Evolutionary conservation across 768 basidiomycete genomes (phyloP), one percentile per base, ranked within the genome.

Genomic region (Calocera cornea): DNA sequence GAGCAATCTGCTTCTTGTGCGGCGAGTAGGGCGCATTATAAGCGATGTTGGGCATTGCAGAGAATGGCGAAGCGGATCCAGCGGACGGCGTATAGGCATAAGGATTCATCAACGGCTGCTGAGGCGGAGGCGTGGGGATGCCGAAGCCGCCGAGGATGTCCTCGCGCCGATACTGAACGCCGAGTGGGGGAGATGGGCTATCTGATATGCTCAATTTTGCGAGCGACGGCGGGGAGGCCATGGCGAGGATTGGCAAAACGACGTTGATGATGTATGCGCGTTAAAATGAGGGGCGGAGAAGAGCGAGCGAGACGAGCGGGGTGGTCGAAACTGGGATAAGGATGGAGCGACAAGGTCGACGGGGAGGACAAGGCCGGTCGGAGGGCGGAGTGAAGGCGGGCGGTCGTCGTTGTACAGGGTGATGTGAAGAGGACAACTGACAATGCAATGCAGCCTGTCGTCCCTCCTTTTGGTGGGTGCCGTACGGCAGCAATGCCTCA

Each of bases 401-500:
- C 19, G 14, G 54, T 60, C 54, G 54, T 60, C 54, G 54, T 60
- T 60, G 54, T 60, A 60, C 54, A 60, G 31, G 31, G 31, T 33
- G 54, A 5, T 60, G 54, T 29, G 14, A 16, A 60, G 31, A 60
- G 31, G 54, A 60, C 54, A 60, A 60, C 54, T 60, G 54, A 60
- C 54, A 60, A 60, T 60, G 54, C 31, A 47, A 47, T 19, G 44
- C 44, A 24, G 44, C 24, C 44, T 3, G 44, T 33, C 54, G 54
- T 60, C 54, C 54, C 31, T 60, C 54, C 31, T 60, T 60, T 60
- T 19, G 54, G 54, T 33, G 54, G 24, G 54, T 60, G 27, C 54
- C 54, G 31, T 60, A 60, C 54, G 54, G 54, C 54, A 60, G 14
- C 54, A 60, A 60, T 60, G 54, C 49, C 49, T 60, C 54, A 27